Conservation (phyloP, 2,329 filamentous ascomycete genomes). For the Trichoderma oligosporum region DNA sequence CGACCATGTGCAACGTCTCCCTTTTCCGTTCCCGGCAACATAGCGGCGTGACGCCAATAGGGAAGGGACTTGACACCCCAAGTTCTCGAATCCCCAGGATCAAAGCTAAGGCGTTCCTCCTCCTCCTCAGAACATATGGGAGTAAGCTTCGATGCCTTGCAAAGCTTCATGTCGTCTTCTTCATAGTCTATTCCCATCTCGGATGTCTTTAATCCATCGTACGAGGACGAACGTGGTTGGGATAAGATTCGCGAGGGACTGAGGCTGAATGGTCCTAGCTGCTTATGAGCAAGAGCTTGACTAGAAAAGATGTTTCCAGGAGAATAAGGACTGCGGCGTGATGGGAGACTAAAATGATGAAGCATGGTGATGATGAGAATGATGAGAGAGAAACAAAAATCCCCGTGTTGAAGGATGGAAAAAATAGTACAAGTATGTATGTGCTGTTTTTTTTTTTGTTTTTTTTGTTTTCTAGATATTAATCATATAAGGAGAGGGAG, state of each 20-base stretch:
- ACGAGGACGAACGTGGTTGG: background rate
- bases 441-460: too few relatives aligned
- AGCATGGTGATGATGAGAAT: slow-evolving; percentile 22
- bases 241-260: background rate
- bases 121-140: background rate
- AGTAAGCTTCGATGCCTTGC: background rate
- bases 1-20: background rate
- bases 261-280: background rate
- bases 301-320: background rate
- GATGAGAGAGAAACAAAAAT: background rate
- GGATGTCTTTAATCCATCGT: background rate
- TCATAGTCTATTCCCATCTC: background rate
- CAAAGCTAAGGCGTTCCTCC: background rate
- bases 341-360: slow-evolving; percentile 21
- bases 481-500: too few relatives aligned
- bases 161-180: slow-evolving; percentile 13
- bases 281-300: slow-evolving; percentile 10
- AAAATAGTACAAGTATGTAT: too few relatives aligned
- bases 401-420: background rate
- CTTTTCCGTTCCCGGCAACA: background rate
- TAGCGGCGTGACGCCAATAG: slow-evolving; percentile 17
- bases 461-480: too few relatives aligned
- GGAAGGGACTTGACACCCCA: slow-evolving; percentile 20
- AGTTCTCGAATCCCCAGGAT: slow-evolving; percentile 15
- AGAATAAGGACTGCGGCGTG: slow-evolving; percentile 17